Percentiles rank a stretch among this genome's conserved stretches.
Conservation (phyloP, 2,329 filamentous ascomycete genomes). For the Aphanocladium album region DNA sequence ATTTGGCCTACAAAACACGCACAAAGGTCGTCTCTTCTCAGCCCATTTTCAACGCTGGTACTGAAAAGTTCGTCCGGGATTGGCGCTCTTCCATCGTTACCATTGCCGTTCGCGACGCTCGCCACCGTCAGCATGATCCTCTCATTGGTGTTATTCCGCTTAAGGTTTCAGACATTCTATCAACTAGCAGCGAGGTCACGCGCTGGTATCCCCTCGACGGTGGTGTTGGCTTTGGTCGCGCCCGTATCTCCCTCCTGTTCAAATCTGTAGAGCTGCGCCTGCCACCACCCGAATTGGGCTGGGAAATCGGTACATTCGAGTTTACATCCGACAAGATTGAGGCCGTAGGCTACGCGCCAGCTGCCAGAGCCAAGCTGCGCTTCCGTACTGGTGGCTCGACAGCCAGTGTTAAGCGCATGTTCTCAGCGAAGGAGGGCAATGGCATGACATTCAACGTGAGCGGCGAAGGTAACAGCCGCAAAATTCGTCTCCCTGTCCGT, state of each 20-base stretch:
- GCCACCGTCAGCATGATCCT: conserved; percentile 89
- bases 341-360: conserved; percentile 56
- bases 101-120: conserved; percentile 79
- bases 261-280: conserved; percentile 81
- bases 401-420: conserved; percentile 59
- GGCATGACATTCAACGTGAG: conserved; percentile 45
- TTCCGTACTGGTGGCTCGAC: conserved; percentile 81
- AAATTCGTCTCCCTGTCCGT: conserved; percentile 77
- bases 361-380: conserved; percentile 68
- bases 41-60: conserved; percentile 96
- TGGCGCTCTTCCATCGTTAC: conserved; percentile 87
- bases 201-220: conserved; percentile 96
- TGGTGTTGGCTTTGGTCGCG: conserved; percentile 84
- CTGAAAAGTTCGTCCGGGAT: conserved; percentile 86
- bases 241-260: conserved; percentile 86
- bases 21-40: conserved; percentile 90
- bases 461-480: conserved; percentile 32
- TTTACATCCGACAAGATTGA: conserved; percentile 69
- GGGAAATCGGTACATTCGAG: conserved; percentile 93
- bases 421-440: conserved; percentile 58
- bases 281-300: conserved; percentile 80
- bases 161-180: conserved; percentile 80
- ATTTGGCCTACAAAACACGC: conserved; percentile 88
- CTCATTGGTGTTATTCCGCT: conserved; percentile 89
- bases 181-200: conserved; percentile 79